phyloP scores from a whole-genome alignment of 257 asterid genomes.

The Salvia hispanica region DNA sequence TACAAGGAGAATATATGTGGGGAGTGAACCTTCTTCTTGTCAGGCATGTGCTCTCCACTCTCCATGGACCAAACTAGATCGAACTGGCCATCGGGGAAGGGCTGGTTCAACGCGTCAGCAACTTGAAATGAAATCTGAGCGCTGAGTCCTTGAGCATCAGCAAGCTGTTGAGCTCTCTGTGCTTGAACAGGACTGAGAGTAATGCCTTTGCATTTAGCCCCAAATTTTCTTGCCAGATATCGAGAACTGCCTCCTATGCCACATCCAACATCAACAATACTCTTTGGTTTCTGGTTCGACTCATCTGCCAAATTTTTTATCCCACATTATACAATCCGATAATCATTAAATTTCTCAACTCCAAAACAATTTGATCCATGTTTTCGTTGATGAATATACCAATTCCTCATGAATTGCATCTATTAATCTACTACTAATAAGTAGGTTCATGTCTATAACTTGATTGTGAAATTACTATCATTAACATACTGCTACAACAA shows the following conservation, averaged over 20 bases:
- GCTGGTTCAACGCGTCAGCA: conserved; percentile 95
- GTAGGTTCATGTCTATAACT: too few species aligned
- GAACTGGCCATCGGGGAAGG: conserved; percentile 80
- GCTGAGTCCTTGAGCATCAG: conserved; percentile 73
- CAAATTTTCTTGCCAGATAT: conserved; percentile 72
- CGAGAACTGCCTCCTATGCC: conserved; percentile 98
- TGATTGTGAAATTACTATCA: neutral
- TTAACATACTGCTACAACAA: neutral
- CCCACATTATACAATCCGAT: neutral
- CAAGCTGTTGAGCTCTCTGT: conserved; percentile 82
- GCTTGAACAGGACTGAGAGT: conserved; percentile 99
- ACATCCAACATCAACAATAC: conserved; percentile 94
- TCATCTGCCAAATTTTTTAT: conserved; percentile 48
- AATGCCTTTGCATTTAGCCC: conserved; percentile 71
- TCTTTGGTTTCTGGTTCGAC: conserved; percentile 48
- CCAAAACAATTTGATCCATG: too few species aligned
- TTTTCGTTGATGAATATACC: too few species aligned
- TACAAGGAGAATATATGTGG: neutral
- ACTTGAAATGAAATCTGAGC: conserved; percentile 87
- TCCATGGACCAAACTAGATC: conserved; percentile 99
- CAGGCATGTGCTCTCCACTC: conserved; percentile 99
- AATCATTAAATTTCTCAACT: neutral
- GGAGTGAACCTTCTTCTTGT: conserved; percentile 70
- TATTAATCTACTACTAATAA: too few species aligned
- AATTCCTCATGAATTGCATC: too few species aligned